Base-by-base conservation (phyloP, 2,329 filamentous ascomycete genomes). In the Diplodia scrobiculata region DNA sequence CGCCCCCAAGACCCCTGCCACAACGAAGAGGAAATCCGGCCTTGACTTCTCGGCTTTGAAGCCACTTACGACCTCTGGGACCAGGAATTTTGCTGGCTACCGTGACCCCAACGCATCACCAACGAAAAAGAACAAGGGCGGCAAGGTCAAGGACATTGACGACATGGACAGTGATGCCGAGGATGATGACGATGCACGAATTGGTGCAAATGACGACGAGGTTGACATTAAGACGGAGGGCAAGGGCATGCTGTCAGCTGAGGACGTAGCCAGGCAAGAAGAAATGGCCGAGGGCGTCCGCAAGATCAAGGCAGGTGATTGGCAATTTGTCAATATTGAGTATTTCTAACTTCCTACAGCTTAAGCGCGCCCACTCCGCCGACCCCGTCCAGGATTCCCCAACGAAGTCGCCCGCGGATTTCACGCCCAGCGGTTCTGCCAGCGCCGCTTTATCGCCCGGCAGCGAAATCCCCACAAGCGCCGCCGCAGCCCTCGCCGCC, bases 1-100 rank as follows among this genome's bases (percentile, higher is more conserved):
- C 14, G 80, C 80, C 65, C 77, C 86, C 25, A 86, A 89, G 66
- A 82, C 86, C 14, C 85, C 86, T 0, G 83, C 87, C 47, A 83
- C 84, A 7, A 79, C 80, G n/a, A 96, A 96, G 79, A 86, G 93
- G 72, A 89, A 92, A 72, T 96, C 92, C 3, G 90, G 92, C 71
- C 84, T 93, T 0, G 92, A 97, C 78, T 94, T 98, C 73, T 89
- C 91, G 14, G 92, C 86, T 66, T 84, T 98, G 10, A 90, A 89
- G 2, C 92, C 93, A 0, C 82, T 98, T 25, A 96, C 96, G 76
- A 85, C 91, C 2, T 87, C 87, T n/a, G 92, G 93, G 29, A 94
- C 92, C 0, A 91, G 96, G 55, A 93, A 93, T 41, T 98, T 97
- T 76, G 89, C 92, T 2, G 87, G 91, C 14, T 97, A 97, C 81